Evolutionary conservation across 2,329 filamentous ascomycete species (phyloP).

Genomic region (Daldinia eschscholtzii): DNA sequence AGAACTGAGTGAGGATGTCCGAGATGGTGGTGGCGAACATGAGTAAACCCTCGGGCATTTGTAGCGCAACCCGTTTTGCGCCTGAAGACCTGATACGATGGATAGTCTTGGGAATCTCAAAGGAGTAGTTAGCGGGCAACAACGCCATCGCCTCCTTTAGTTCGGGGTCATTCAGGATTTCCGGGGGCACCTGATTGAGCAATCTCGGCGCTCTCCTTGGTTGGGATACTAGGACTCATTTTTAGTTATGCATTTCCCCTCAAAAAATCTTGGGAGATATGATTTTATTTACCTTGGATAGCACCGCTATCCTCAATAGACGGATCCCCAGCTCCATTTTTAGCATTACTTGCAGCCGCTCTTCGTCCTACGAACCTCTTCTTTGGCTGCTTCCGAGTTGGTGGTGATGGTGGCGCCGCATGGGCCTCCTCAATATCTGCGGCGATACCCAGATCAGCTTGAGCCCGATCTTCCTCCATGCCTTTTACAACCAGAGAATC

Average conservation of each 20-base stretch:
- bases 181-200: slow-evolving; percentile 90
- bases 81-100: slow-evolving; percentile 86
- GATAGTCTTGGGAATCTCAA: slow-evolving; percentile 98
- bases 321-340: slow-evolving; percentile 53
- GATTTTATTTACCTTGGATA: slow-evolving; percentile 72
- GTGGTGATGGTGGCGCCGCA: slow-evolving; percentile 49
- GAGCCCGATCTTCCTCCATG: slow-evolving; percentile 83
- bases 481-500: background rate
- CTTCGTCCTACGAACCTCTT: slow-evolving; percentile 91
- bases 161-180: slow-evolving; percentile 85
- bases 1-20: slow-evolving; percentile 95
- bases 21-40: slow-evolving; percentile 98
- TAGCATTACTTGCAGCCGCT: slow-evolving; percentile 73
- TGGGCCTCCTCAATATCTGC: slow-evolving; percentile 71
- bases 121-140: slow-evolving; percentile 95
- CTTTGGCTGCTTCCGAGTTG: slow-evolving; percentile 76
- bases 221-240: slow-evolving; percentile 69
- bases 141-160: slow-evolving; percentile 90
- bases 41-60: slow-evolving; percentile 95
- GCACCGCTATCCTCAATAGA: slow-evolving; percentile 71
- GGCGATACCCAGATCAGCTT: slow-evolving; percentile 77
- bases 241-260: slow-evolving; percentile 6
- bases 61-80: slow-evolving; percentile 88
- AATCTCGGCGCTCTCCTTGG: slow-evolving; percentile 80
- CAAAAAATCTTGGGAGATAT: background rate